A percentile compares a stretch with the other conserved stretches of the same genome.
phyloP scores from a whole-genome alignment of 768 basidiomycete genomes.

The Auricularia auricula-judae region DNA sequence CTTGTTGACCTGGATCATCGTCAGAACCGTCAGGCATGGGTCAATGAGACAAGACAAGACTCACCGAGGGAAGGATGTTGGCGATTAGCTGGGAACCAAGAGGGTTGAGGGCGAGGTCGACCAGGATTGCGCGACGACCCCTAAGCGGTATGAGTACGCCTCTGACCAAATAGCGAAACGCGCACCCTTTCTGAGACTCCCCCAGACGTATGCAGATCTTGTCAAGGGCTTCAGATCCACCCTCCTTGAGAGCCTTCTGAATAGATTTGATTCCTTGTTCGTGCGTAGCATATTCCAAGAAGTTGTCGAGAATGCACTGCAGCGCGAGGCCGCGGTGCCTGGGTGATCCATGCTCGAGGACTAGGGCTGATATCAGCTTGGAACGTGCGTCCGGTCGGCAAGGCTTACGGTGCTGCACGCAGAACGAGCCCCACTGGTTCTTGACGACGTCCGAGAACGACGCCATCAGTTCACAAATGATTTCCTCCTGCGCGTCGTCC shows the following conservation, averaged over 20 bases:
- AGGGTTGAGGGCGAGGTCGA: conserved; percentile 72
- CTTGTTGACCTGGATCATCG: conserved; percentile 54
- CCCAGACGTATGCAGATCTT: conserved; percentile 73
- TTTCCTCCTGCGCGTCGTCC: conserved; percentile 72
- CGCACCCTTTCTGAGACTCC: conserved; percentile 71
- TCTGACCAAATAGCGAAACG: neutral
- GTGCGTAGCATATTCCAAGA: conserved; percentile 69
- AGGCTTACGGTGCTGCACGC: conserved; percentile 69
- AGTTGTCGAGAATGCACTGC: conserved; percentile 64
- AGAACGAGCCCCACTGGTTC: conserved; percentile 86
- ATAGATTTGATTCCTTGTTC: conserved; percentile 85
- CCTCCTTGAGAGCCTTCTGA: conserved; percentile 78
- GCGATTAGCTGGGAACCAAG: conserved; percentile 83
- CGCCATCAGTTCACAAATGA: conserved; percentile 66
- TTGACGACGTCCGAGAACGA: conserved; percentile 71
- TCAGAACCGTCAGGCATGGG: conserved; percentile 6
- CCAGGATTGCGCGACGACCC: conserved; percentile 72
- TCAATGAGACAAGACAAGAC: neutral
- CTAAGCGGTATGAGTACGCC: conserved; percentile 17
- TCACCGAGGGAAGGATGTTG: conserved; percentile 58
- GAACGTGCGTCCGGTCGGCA: neutral
- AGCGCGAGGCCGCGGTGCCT: conserved; percentile 65
- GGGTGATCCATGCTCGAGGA: conserved; percentile 75
- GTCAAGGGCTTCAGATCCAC: conserved; percentile 64
- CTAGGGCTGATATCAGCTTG: conserved; percentile 23